Evolutionary conservation across 1,284 basidiomycete genomes (phyloP), one percentile per base, ranked within the genome.

Genomic region (Chondrostereum purpureum): DNA sequence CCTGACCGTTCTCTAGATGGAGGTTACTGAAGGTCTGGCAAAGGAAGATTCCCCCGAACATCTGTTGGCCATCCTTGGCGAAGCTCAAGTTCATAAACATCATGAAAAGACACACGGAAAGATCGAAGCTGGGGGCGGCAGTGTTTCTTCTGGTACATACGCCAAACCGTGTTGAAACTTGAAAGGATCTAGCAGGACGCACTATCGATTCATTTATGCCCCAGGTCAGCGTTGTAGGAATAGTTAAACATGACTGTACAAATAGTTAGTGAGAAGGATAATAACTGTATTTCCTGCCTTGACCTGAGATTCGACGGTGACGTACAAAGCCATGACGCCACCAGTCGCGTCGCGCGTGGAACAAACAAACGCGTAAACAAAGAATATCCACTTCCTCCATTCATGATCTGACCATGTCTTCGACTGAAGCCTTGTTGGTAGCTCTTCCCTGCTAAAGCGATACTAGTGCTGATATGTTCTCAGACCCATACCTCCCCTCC

Each of bases 71-170:
- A 57, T 63, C 4, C 58, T 83, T 17, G 66, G 66, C 2, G 49
- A 58, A 43, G 51, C 55, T 12, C 55, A 57, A 11, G 53, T 51
- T 14, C 54, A 53, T 47, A 65, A 65, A 17, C 64, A 69, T 49
- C 45, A 66, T 12, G 59, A 71, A 47, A 51, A 55, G 4, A 51
- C 54, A 11, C 63, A 65, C 44, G 73, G 67, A 19, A 57, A 55
- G 27, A 54, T 74, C 50, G 68, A 73, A 12, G 50, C 66, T 36
- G 75, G 70, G 0, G 69, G 69, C 3, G 75, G 68, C 2, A 71
- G 67, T 24, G 53, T 62, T 47, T 58, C 66, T 36, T 76, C 69
- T 39, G 83, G 83, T 14, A 85, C 84, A 2, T 87, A 77, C 56
- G 70, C 83, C 35, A 84, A 80, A 58, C 64, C 73, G 19, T 87